These are phyloP conservation scores for Lecanicillium sp. DNA, from an alignment of 2,329 filamentous ascomycete genomes.

Conservation along the genomic window DNA sequence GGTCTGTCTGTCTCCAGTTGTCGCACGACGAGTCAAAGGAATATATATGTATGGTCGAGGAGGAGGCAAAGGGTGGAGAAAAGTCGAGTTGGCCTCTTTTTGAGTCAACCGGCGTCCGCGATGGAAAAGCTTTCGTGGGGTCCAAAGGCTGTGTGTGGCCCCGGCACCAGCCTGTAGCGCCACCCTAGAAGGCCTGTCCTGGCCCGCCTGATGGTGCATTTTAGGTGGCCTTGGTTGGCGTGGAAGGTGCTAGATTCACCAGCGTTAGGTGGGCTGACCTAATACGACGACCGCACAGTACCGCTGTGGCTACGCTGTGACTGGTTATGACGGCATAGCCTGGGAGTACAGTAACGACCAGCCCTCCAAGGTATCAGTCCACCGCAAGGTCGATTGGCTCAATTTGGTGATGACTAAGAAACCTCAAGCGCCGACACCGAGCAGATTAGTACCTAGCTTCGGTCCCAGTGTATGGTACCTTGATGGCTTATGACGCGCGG, in stretches of 20 bases:
- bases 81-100: slow-evolving; percentile 12
- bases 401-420: no score
- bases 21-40: no score
- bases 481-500: no score
- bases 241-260: slow-evolving; percentile 21
- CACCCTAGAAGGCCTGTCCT: no score
- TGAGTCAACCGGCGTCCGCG: slow-evolving; percentile 30
- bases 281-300: background rate
- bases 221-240: slow-evolving; percentile 10
- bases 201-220: slow-evolving; percentile 14
- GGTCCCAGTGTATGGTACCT: no score
- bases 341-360: no score
- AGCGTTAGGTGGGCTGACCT: background rate
- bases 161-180: background rate
- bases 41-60: slow-evolving; percentile 19
- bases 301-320: background rate
- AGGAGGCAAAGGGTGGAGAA: slow-evolving; percentile 21
- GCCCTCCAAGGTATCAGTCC: no score
- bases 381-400: no score
- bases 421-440: no score
- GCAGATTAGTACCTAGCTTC: no score
- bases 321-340: slow-evolving; percentile 7
- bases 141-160: slow-evolving; percentile 2
- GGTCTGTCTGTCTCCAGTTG: no score
- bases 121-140: slow-evolving; percentile 14